Evolutionary conservation across 176 grass and related monocot species (phyloP).

Genomic region (Ampelocalamus luodianensis): DNA sequence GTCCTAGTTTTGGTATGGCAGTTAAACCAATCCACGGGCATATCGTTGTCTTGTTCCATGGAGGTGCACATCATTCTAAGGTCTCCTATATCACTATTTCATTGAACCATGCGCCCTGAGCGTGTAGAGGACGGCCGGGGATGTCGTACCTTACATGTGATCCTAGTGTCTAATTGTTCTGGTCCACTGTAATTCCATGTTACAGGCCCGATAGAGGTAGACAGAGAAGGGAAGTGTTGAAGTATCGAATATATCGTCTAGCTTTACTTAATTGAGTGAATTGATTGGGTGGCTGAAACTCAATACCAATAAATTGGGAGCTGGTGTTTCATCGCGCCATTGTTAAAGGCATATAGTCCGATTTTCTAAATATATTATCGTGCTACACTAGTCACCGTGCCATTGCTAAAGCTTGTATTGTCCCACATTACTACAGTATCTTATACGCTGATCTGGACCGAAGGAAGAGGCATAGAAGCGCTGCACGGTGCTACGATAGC

Average conservation of each 20-base stretch:
- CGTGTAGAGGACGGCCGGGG: background rate
- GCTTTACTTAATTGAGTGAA: too few relatives aligned
- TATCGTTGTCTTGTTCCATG: background rate
- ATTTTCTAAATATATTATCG: too few relatives aligned
- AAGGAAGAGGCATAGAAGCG: background rate
- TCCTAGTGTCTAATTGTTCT: background rate
- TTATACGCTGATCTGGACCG: too few relatives aligned
- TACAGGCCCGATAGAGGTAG: background rate
- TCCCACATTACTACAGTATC: too few relatives aligned
- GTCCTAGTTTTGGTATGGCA: background rate
- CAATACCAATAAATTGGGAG: too few relatives aligned
- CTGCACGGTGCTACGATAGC: background rate
- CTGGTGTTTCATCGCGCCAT: too few relatives aligned
- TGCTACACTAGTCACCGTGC: too few relatives aligned
- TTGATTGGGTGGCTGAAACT: too few relatives aligned
- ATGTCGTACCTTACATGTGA: background rate
- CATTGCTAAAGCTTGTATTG: too few relatives aligned
- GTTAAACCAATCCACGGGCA: background rate
- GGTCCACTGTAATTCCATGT: background rate
- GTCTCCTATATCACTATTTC: background rate
- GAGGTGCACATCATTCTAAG: background rate
- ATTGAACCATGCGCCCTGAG: background rate
- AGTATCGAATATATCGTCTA: too few relatives aligned
- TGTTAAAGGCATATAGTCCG: too few relatives aligned
- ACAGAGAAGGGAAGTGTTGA: too few relatives aligned